Conservation (phyloP, 2,329 filamentous ascomycete species). For the Gnomoniopsis smithogilvyi region DNA sequence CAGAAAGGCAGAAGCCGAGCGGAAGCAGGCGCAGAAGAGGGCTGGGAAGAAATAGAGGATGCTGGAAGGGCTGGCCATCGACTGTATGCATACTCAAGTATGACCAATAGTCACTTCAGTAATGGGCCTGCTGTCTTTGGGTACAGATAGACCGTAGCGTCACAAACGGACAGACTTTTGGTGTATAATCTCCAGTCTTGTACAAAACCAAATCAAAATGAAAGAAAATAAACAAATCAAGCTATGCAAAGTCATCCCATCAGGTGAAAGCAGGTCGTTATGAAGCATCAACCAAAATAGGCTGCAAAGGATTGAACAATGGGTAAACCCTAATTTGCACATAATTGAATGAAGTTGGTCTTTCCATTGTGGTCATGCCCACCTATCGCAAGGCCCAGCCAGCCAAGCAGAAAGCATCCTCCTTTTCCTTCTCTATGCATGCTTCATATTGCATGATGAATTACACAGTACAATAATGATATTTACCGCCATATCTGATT, state of each 20-base stretch:
- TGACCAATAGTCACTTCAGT: neutral
- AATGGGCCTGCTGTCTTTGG: neutral
- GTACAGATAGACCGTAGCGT: neutral
- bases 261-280: too few relatives aligned
- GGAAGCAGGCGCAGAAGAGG: constrained; percentile 6
- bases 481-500: neutral
- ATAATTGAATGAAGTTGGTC: neutral
- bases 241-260: too few relatives aligned
- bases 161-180: neutral
- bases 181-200: neutral
- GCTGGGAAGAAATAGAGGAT: neutral
- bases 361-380: neutral
- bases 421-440: neutral
- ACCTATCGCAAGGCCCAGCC: neutral
- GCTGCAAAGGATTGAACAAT: neutral
- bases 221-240: neutral
- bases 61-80: neutral
- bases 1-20: constrained; percentile 2
- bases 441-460: neutral
- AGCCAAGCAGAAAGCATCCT: neutral
- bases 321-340: neutral
- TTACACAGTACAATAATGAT: neutral
- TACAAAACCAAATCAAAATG: neutral
- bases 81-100: neutral
- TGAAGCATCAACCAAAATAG: too few relatives aligned